Conservation (phyloP, 1,284 basidiomycete genomes). For the Peniophora sp. region DNA sequence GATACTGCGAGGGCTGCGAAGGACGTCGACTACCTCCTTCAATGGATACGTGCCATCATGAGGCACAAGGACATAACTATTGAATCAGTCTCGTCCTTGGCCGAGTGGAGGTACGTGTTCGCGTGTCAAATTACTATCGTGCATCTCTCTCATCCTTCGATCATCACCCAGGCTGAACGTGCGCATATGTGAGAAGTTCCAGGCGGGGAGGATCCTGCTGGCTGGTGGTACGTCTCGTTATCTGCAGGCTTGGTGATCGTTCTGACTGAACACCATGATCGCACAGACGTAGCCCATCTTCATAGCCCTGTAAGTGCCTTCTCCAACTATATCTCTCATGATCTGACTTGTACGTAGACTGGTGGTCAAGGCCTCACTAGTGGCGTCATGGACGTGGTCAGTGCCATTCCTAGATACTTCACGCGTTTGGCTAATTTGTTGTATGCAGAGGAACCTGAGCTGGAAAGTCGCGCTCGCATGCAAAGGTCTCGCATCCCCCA, state of each 20-base stretch:
- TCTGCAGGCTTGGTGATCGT: no score
- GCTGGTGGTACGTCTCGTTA: slow-evolving; percentile 3
- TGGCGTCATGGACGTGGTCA: slow-evolving; percentile 7
- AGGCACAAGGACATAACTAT: background rate
- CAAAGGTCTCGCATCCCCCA: slow-evolving; percentile 9
- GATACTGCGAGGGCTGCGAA: no score
- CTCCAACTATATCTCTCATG: no score
- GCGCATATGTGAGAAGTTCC: slow-evolving; percentile 27
- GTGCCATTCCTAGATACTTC: background rate
- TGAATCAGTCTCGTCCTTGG: background rate
- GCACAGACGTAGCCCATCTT: slow-evolving; percentile 11
- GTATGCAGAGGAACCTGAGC: slow-evolving; percentile 13
- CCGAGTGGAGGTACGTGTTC: background rate
- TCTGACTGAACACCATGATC: background rate
- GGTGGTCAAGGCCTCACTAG: slow-evolving; percentile 9
- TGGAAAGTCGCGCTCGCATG: slow-evolving; percentile 16
- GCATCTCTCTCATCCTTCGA: background rate
- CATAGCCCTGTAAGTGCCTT: slow-evolving; percentile 6
- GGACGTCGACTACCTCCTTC: no score
- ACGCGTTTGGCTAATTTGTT: background rate
- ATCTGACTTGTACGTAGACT: no score
- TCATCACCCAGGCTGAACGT: slow-evolving; percentile 21
- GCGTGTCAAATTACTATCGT: background rate
- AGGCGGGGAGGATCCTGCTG: slow-evolving; percentile 25
- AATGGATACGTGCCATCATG: no score